Evolutionary conservation across 345 rosid genomes (phyloP).

Genomic region (Alliaria petiolata): DNA sequence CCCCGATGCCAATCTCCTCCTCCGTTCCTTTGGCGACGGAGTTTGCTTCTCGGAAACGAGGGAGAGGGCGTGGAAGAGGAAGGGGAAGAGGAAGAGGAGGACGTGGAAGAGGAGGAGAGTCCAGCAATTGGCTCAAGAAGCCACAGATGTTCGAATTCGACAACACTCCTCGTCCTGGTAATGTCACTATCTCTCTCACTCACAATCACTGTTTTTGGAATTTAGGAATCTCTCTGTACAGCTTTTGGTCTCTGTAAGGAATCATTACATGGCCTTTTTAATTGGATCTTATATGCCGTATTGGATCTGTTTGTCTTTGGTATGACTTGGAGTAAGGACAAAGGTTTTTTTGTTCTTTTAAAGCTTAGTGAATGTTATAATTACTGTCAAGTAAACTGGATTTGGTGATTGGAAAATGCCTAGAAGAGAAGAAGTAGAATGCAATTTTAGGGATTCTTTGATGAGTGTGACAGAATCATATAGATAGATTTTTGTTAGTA

Average conservation of each 20-base stretch:
- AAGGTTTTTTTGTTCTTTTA: no score
- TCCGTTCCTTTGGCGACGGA: slow-evolving; percentile 71
- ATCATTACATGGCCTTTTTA: neutral
- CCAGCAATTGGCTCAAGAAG: slow-evolving; percentile 47
- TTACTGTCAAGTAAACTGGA: no score
- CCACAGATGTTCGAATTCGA: slow-evolving; percentile 50
- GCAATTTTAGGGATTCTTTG: neutral
- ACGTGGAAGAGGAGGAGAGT: slow-evolving; percentile 35
- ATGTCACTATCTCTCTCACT: neutral
- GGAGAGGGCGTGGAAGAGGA: slow-evolving; percentile 57
- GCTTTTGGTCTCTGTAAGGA: neutral
- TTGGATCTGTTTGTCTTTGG: no score
- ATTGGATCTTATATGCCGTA: slow-evolving; percentile 11
- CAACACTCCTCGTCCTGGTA: slow-evolving; percentile 56
- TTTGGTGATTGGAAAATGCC: no score
- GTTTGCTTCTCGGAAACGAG: slow-evolving; percentile 49
- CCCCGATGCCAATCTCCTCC: slow-evolving; percentile 90
- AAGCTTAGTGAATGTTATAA: no score
- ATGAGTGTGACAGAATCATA: neutral
- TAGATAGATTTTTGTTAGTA: neutral
- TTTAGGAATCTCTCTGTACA: neutral
- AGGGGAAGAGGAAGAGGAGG: slow-evolving; percentile 63
- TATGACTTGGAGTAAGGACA: slow-evolving; percentile 24
- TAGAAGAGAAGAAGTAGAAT: no score
- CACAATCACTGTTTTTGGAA: neutral